Conservation (phyloP, 2,329 filamentous ascomycete genomes). For the Fusarium citri region DNA sequence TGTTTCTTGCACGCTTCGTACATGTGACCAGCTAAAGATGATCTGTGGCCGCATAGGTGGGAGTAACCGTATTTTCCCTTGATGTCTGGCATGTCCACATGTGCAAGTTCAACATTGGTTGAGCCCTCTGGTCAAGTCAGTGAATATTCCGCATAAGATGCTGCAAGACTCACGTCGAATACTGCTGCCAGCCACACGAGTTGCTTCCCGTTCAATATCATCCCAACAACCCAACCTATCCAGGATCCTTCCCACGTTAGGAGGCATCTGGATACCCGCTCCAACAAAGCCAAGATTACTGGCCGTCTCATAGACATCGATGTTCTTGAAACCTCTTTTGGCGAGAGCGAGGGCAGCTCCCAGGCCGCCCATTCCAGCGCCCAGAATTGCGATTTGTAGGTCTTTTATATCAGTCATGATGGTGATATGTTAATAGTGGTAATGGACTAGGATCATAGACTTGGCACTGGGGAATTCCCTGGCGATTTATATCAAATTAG, state of each 20-base stretch:
- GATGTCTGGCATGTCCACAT: conserved; percentile 77
- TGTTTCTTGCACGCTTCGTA: conserved; percentile 76
- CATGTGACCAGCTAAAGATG: conserved; percentile 75
- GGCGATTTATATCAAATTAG: neutral
- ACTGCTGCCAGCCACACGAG: conserved; percentile 46
- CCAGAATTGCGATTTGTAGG: conserved; percentile 42
- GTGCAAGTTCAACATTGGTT: conserved; percentile 75
- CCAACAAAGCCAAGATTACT: conserved; percentile 64
- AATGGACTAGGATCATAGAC: neutral
- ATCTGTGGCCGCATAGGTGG: conserved; percentile 83
- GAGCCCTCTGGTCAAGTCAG: conserved; percentile 67
- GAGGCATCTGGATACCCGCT: conserved; percentile 85
- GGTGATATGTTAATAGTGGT: neutral
- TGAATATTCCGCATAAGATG: neutral
- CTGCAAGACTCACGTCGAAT: conserved; percentile 41
- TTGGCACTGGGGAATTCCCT: neutral
- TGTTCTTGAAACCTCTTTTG: conserved; percentile 44
- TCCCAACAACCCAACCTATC: conserved; percentile 79
- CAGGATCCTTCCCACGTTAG: conserved; percentile 83
- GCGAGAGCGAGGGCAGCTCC: conserved; percentile 54
- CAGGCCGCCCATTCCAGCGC: conserved; percentile 55
- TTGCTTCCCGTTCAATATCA: conserved; percentile 60
- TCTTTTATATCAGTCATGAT: conserved; percentile 37
- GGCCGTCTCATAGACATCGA: conserved; percentile 46
- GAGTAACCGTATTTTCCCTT: conserved; percentile 76